These are phyloP conservation scores for Vinca minor DNA, from an alignment of 257 asterid species.

Conservation along the genomic window DNA sequence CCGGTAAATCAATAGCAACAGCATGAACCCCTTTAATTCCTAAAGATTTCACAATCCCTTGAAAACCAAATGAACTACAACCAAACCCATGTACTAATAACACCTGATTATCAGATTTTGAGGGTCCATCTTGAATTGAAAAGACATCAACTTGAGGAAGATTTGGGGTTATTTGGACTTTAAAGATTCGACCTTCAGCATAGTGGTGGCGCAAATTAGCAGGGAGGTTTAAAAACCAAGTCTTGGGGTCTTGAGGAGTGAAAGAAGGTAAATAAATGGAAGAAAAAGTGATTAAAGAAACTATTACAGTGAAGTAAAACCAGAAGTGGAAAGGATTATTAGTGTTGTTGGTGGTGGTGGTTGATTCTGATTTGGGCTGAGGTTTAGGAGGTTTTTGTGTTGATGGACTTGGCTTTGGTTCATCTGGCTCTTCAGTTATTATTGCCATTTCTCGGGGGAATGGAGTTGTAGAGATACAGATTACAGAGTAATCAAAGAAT, in stretches of 20 bases:
- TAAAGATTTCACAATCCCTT: slow-evolving; percentile 34
- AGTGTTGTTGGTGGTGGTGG: slow-evolving; percentile 22
- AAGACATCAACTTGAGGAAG: slow-evolving; percentile 70
- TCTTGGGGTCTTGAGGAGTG: slow-evolving; percentile 55
- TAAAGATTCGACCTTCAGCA: slow-evolving; percentile 59
- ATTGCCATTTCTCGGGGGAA: slow-evolving; percentile 45
- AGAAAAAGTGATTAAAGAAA: slow-evolving; percentile 44
- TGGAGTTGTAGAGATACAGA: neutral
- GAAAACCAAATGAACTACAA: slow-evolving; percentile 67
- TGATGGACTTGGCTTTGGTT: slow-evolving; percentile 36
- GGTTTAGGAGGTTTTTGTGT: slow-evolving; percentile 23
- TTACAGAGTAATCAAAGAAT: neutral
- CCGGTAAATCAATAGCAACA: slow-evolving; percentile 79
- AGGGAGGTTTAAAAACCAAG: slow-evolving; percentile 78
- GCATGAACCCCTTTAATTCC: slow-evolving; percentile 48
- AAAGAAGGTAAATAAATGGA: slow-evolving; percentile 43
- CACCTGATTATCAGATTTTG: slow-evolving; percentile 41
- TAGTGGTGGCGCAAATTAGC: slow-evolving; percentile 56
- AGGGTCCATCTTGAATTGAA: slow-evolving; percentile 56
- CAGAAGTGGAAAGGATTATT: slow-evolving; percentile 79
- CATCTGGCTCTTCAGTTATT: slow-evolving; percentile 53
- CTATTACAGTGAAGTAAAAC: slow-evolving; percentile 60
- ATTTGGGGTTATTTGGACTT: slow-evolving; percentile 60
- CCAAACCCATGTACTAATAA: slow-evolving; percentile 72
- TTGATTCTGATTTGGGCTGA: slow-evolving; percentile 27